Base-by-base conservation (phyloP, 1,139 yeast species). In the Kluyveromyces marxianus region DNA sequence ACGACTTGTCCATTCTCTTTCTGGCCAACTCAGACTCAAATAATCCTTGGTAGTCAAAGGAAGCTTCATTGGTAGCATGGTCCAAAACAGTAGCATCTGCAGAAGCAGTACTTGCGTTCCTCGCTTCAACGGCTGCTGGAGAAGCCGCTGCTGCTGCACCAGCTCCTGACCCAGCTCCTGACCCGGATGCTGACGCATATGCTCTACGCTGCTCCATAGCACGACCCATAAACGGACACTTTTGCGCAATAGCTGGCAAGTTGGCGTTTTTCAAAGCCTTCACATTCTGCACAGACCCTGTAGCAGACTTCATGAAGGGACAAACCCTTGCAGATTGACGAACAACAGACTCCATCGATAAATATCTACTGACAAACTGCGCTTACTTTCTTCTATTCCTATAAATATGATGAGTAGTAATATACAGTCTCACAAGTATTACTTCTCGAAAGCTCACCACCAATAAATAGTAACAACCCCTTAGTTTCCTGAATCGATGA, bases 161-260 rank as follows among this genome's bases (percentile, higher is more conserved):
- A 10, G 58, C 46, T 43, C 55, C 51, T 27, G 57, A 54, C 24
- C 58, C 61, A 41, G 55, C 56, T 51, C 62, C 52, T 24, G 21
- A 14, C 21, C 21, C 21, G 21, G 57, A 45, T 44, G 56, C 50
- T 27, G 57, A 54, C 24, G 59, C 61, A 41, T 56, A 57, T 51
- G 62, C 52, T 21, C 47, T 28, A 60, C 68, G 62, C 24, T 33
- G 44, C 34, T 48, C 52, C 37, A 89, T 68, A 39, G 96, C 96
- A 47, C 81, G 80, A 35, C 87, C 86, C 86, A 89, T 85, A 50
- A 88, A 84, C 25, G 97, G 97, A 67, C 97, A 90, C 54, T 75
- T 77, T 41, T 77, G 69, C 46, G 96, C 96, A 54, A 81, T 79
- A 45, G 67, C 59, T 35, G 77, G 74, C 58, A 87, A 74, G 32